Conservation (phyloP, 257 asterid genomes). For the Coffea canephora region DNA sequence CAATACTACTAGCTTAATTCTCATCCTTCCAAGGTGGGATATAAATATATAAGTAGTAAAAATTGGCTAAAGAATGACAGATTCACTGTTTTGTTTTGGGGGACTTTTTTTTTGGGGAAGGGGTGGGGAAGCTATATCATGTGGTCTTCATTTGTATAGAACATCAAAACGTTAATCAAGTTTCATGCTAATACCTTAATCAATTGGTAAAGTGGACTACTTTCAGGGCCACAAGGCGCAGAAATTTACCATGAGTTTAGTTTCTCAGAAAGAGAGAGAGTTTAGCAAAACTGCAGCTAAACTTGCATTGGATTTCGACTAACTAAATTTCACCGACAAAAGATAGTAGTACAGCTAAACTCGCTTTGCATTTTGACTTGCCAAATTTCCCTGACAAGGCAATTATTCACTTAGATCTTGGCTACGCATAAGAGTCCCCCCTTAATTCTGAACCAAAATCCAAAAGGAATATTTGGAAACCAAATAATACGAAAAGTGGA, state of each 20-base stretch:
- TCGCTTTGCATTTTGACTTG: neutral
- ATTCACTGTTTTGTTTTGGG: neutral
- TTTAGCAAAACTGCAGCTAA: neutral
- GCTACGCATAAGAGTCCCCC: too few relatives aligned
- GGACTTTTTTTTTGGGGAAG: too few relatives aligned
- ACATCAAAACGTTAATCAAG: neutral
- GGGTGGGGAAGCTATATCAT: too few relatives aligned
- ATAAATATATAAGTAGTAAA: neutral
- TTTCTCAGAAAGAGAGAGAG: neutral
- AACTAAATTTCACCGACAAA: too few relatives aligned
- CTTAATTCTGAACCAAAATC: too few relatives aligned
- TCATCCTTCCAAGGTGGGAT: neutral
- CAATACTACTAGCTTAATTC: neutral
- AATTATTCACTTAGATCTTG: too few relatives aligned
- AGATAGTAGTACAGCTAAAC: neutral
- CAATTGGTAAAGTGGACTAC: neutral
- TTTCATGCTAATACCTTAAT: neutral
- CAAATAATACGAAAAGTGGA: too few relatives aligned
- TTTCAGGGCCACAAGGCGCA: neutral
- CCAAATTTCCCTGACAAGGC: neutral
- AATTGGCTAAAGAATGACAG: neutral
- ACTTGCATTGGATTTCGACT: neutral
- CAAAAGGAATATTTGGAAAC: too few relatives aligned
- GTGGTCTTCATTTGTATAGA: neutral
- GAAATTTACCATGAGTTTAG: neutral